Evolutionary conservation across 129 eudicot genomes (phyloP), one percentile per base, ranked within the genome.

Genomic region (Chrysanthemum lavandulifolium): DNA sequence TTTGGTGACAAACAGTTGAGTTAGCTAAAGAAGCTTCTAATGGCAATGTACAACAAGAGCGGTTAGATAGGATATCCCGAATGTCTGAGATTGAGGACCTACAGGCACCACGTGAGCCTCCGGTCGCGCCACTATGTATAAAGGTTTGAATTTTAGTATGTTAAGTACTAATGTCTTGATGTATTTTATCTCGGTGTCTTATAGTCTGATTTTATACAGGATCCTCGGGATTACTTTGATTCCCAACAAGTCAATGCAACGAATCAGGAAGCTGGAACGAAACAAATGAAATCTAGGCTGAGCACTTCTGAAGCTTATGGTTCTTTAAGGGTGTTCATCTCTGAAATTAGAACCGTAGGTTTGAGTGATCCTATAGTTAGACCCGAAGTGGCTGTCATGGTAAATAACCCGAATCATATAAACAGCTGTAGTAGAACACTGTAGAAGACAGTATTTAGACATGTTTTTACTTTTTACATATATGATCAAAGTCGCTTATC

Each of bases 81-180:
- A 76, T 85, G 87, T 80, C 97, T 54, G 99, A 91, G 87, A 86
- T 95, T 54, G 99, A 95, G 84, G 99, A 95, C 89, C 89, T 95
- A 47, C 97, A 91, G 82, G 99, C 91, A 69, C 95, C 99, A 76
- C 91, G 75, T 73, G 99, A 88, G 48, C 99, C 87, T 74, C 91
- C 96, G 3, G 83, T 95, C 48, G 97, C 99, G 13, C 91, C 97
- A 59, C 95, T 95, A 31, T 82, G 84, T 83, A 95, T 95, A 68
- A 91, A 95, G 96, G 99, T 95, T 55, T 57, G 61, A 8, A 61
- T 74, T 68, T 7, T 49, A 67, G 18, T 51, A 56, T 70, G 48
- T 55, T 52, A 61, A 58, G 31, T 4, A 10, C 51, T 21, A 63
- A 55, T 27, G 47, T 66, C 1, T 6, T 2, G 8, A 27, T 27